Conservation (phyloP, 106 monocot genomes). For the Phalaenopsis aphrodite region DNA sequence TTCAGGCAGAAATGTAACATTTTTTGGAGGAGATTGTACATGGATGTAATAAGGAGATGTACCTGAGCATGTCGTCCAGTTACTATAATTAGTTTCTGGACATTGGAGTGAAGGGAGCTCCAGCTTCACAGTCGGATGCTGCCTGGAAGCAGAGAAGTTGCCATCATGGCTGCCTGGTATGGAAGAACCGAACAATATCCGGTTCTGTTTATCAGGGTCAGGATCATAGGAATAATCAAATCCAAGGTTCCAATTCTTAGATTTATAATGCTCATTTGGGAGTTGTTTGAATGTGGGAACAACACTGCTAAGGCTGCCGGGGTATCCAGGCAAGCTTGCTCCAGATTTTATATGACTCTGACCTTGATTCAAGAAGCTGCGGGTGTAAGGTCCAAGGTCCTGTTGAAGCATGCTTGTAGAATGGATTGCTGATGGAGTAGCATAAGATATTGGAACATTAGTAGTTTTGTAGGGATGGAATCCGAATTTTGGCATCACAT, state of each 20-base stretch:
- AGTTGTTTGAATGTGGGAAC: conserved; percentile 12
- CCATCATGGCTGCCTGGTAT: conserved; percentile 48
- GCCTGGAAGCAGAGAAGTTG: conserved; percentile 67
- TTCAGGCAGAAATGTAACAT: conserved; percentile 22
- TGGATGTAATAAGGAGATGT: conserved; percentile 13
- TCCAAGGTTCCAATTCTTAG: conserved; percentile 16
- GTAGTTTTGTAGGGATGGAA: conserved; percentile 17
- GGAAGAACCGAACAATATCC: too few relatives aligned
- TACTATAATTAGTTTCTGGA: conserved; percentile 16
- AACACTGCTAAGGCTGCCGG: background rate
- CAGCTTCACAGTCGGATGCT: conserved; percentile 41
- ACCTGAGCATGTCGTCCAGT: conserved; percentile 10
- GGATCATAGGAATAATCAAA: conserved; percentile 17
- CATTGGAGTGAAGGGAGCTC: conserved; percentile 99
- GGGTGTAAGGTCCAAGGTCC: background rate
- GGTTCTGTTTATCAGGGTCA: background rate
- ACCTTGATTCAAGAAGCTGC: background rate
- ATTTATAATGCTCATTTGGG: conserved; percentile 14
- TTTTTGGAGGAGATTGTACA: conserved; percentile 24
- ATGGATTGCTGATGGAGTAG: background rate
- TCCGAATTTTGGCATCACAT: conserved; percentile 14
- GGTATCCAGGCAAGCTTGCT: conserved; percentile 4
- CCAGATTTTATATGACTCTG: conserved; percentile 8
- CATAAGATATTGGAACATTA: conserved; percentile 24
- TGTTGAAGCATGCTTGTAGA: too few relatives aligned